Evolutionary conservation across 495 filamentous ascomycete species (phyloP), one percentile per base, ranked within the genome.

Genomic region (Aspergillus ostianus): DNA sequence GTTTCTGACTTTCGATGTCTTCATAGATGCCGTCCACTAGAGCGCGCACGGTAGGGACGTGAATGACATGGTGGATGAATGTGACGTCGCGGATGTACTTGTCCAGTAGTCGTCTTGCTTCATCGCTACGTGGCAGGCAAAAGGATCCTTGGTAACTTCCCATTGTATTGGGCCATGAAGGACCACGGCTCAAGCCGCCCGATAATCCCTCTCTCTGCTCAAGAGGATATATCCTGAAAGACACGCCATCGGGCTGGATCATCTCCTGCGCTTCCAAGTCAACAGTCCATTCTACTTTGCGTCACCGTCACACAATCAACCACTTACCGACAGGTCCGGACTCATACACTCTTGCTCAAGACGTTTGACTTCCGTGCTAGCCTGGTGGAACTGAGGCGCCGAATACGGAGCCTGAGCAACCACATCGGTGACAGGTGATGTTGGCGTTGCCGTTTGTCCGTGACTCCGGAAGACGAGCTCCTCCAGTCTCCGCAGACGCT

Each of bases 1-100:
- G 36, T 17, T 41, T 41, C 10, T 2, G 36, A 15, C 1, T 41
- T 1, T 10, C 12, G 12, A 41, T 2, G 36, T 41, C 36, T 41
- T 41, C 36, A 41, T 41, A 41, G 36, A 41, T 17, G 4, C 10
- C 36, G 36, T 41, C 13, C 13, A 41, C 36, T 17, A 41, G 3
- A 10, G 36, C 36, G 12, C 36, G 36, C 36, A 41, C 10, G 10
- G 8, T 41, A 15, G 80, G 71, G n/a, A 64, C 60, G 53, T 80
- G 70, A 6, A 79, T 56, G 6, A 79, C 69, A 54, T 78, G 75
- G 47, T 77, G 73, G n/a, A 77, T 55, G 53, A 70, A 68, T 10
- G 73, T 71, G 21, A 77, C 66, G 19, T 78, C 70, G n/a, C 64
- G 54, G 12, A 74, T 56, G 45, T 74, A 80, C 56, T 82, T 79